Evolutionary conservation across 2,329 filamentous ascomycete species (phyloP).

Genomic region (Alternaria arbusti): DNA sequence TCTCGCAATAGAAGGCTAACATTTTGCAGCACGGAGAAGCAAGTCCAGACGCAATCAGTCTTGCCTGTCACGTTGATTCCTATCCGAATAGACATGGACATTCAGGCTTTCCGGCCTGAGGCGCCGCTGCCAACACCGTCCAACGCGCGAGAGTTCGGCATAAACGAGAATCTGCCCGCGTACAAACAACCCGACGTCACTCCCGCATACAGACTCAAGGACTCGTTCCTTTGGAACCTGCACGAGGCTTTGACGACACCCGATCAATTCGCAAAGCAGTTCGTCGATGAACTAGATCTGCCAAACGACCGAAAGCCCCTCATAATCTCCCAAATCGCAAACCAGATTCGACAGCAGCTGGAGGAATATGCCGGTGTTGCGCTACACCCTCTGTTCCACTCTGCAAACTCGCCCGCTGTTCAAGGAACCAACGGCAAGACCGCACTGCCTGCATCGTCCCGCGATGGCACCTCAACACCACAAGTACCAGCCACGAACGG

Average conservation of each 20-base stretch:
- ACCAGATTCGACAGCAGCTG: constrained; percentile 91
- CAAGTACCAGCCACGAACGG: constrained; percentile 56
- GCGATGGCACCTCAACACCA: constrained; percentile 59
- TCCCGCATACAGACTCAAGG: constrained; percentile 85
- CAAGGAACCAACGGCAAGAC: constrained; percentile 40
- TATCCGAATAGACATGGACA: constrained; percentile 94
- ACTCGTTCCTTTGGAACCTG: constrained; percentile 97
- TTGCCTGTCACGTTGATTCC: constrained; percentile 91
- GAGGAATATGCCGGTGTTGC: constrained; percentile 97
- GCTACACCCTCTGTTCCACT: constrained; percentile 88
- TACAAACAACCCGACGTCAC: constrained; percentile 82
- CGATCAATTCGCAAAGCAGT: constrained; percentile 88
- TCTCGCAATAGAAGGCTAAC: constrained; percentile 10
- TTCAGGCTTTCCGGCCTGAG: constrained; percentile 75
- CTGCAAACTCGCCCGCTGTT: constrained; percentile 41
- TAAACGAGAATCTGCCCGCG: constrained; percentile 76
- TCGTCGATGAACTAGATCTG: constrained; percentile 92
- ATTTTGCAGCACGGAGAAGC: constrained; percentile 60
- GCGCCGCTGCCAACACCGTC: constrained; percentile 69
- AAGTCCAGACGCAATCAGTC: constrained; percentile 70
- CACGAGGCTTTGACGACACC: constrained; percentile 94
- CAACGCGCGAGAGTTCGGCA: constrained; percentile 62
- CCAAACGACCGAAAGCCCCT: constrained; percentile 69
- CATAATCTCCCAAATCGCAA: constrained; percentile 82
- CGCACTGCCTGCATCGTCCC: constrained; percentile 52